These are phyloP conservation scores for Mycena rosella DNA, from an alignment of 768 basidiomycete genomes.

Conservation along the genomic window DNA sequence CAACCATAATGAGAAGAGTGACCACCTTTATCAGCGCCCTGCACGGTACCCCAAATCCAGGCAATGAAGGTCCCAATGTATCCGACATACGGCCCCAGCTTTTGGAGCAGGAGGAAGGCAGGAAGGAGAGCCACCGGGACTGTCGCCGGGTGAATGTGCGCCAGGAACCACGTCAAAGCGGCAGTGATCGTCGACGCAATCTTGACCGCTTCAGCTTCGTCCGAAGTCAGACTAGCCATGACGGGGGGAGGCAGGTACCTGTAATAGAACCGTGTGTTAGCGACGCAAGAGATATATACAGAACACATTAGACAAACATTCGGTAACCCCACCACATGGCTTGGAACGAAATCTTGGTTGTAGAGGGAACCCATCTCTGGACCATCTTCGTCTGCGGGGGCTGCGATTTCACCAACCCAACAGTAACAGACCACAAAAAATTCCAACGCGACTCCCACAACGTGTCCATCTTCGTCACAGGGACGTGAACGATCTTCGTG, in stretches of 20 bases:
- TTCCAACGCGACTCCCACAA: slow-evolving; percentile 37
- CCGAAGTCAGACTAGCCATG: slow-evolving; percentile 61
- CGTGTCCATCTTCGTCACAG: slow-evolving; percentile 24
- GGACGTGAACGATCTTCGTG: slow-evolving; percentile 55
- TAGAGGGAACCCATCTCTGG: slow-evolving; percentile 64
- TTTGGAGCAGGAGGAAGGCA: slow-evolving; percentile 57
- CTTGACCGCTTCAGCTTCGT: slow-evolving; percentile 64
- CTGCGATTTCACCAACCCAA: slow-evolving; percentile 25
- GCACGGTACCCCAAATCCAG: slow-evolving; percentile 68
- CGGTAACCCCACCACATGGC: slow-evolving; percentile 73
- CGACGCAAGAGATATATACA: neutral
- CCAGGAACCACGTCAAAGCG: slow-evolving; percentile 65
- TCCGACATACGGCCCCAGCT: slow-evolving; percentile 62
- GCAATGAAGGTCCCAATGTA: slow-evolving; percentile 69
- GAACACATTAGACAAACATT: slow-evolving; percentile 51
- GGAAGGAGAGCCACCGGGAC: slow-evolving; percentile 62
- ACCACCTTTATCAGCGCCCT: slow-evolving; percentile 60
- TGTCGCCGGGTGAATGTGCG: slow-evolving; percentile 53
- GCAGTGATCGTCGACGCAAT: slow-evolving; percentile 66
- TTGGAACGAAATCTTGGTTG: slow-evolving; percentile 66
- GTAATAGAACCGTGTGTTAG: slow-evolving; percentile 11
- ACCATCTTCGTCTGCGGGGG: slow-evolving; percentile 32
- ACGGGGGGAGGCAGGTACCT: slow-evolving; percentile 72
- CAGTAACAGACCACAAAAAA: slow-evolving; percentile 28
- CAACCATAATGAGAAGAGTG: neutral